Evolutionary conservation across 1,284 basidiomycete species (phyloP).

Genomic region (Pisolithus thermaeus): DNA sequence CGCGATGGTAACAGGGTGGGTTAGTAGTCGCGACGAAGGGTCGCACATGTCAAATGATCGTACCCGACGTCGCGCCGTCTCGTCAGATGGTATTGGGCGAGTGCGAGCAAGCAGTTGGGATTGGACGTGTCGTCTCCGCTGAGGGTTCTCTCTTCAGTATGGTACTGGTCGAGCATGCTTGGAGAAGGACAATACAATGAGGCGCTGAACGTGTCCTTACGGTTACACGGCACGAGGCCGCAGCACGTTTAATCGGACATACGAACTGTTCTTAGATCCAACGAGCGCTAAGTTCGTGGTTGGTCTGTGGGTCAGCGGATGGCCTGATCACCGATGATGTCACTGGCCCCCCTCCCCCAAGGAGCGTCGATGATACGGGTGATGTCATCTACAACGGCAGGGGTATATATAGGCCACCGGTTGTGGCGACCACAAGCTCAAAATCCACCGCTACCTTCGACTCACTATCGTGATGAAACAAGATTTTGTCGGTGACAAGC

Average conservation of each 20-base stretch:
- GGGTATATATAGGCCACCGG: no score
- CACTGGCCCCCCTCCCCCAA: no score
- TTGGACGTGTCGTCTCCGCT: background rate
- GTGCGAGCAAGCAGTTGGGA: background rate
- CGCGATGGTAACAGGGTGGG: background rate
- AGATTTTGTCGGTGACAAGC: constrained; percentile 16
- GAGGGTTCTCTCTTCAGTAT: background rate
- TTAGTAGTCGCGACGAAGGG: background rate
- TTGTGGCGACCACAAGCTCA: no score
- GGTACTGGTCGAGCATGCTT: background rate
- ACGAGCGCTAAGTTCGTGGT: no score
- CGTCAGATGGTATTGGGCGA: background rate
- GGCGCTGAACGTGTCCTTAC: background rate
- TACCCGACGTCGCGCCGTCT: background rate
- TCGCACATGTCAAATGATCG: background rate
- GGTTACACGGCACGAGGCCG: background rate
- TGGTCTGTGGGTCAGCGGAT: no score
- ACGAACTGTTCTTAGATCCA: no score
- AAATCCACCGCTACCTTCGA: no score
- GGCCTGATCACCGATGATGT: no score
- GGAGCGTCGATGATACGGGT: background rate
- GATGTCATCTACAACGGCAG: background rate
- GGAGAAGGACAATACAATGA: background rate
- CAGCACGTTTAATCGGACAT: background rate
- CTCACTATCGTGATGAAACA: background rate